Conservation (phyloP, 768 basidiomycete species). For the Rhizopogon vesiculosus region DNA sequence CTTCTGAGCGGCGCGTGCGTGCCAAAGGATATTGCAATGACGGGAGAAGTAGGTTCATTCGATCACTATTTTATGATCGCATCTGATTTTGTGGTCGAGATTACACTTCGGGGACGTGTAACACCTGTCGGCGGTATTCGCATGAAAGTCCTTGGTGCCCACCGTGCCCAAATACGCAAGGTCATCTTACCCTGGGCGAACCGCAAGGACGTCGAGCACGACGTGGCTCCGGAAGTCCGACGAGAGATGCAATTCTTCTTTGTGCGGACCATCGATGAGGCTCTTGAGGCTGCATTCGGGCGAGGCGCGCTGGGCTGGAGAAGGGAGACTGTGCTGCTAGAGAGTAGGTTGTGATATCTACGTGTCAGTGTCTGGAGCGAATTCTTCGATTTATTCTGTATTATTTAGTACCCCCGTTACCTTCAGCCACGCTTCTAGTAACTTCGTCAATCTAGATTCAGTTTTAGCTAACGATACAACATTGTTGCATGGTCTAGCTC, state of each 20-base stretch:
- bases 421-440: too few relatives aligned
- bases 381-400: neutral
- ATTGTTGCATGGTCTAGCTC: too few relatives aligned
- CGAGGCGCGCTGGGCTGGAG: slow-evolving; percentile 64
- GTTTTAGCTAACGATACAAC: too few relatives aligned
- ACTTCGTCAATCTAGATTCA: too few relatives aligned
- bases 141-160: slow-evolving; percentile 87
- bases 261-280: slow-evolving; percentile 75
- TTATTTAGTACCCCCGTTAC: neutral
- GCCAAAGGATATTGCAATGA: slow-evolving; percentile 77
- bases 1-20: slow-evolving; percentile 74
- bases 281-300: slow-evolving; percentile 80
- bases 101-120: slow-evolving; percentile 79
- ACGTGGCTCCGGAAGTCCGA: slow-evolving; percentile 69
- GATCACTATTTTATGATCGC: neutral
- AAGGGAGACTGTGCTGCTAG: slow-evolving; percentile 42
- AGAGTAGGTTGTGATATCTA: slow-evolving; percentile 43
- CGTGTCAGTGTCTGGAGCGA: neutral
- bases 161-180: slow-evolving; percentile 78
- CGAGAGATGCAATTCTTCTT: slow-evolving; percentile 79
- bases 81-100: slow-evolving; percentile 30
- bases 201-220: slow-evolving; percentile 83
- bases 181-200: slow-evolving; percentile 85
- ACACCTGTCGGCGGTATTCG: slow-evolving; percentile 89
- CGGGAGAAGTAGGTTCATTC: slow-evolving; percentile 63